Percentiles rank a stretch among this genome's conserved stretches.
These are phyloP conservation scores for Clavariopsis aquatica DNA, from an alignment of 495 filamentous ascomycete genomes.

Conservation along the genomic window DNA sequence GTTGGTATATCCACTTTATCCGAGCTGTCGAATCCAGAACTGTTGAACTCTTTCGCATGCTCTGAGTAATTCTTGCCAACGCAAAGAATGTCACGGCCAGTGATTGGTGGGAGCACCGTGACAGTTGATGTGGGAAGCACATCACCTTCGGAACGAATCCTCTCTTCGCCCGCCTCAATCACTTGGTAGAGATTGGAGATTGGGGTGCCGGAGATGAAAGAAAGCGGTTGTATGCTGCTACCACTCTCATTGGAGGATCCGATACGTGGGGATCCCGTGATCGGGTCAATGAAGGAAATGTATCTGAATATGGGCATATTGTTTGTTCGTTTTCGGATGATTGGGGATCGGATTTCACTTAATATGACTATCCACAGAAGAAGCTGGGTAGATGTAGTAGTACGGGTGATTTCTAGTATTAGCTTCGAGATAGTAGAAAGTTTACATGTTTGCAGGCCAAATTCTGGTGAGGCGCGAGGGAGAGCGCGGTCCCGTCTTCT, in stretches of 20 bases:
- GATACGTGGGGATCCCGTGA: slow-evolving; percentile 36
- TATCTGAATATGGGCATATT: background rate
- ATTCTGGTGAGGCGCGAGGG: background rate
- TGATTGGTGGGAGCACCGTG: slow-evolving; percentile 52
- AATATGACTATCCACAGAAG: no score
- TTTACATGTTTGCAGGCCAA: background rate
- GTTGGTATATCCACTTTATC: slow-evolving; percentile 52
- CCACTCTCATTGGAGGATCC: slow-evolving; percentile 51
- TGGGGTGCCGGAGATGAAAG: slow-evolving; percentile 52
- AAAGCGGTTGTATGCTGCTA: slow-evolving; percentile 51
- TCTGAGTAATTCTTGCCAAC: slow-evolving; percentile 60
- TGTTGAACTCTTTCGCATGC: slow-evolving; percentile 55
- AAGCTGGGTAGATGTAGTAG: background rate
- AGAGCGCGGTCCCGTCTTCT: background rate
- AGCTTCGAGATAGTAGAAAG: background rate
- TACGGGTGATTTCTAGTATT: background rate
- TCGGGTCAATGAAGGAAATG: background rate
- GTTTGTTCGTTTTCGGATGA: background rate
- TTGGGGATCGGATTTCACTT: no score
- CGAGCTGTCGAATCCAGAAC: slow-evolving; percentile 54
- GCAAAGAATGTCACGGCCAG: slow-evolving; percentile 54
- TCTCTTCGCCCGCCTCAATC: slow-evolving; percentile 48
- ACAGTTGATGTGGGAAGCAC: slow-evolving; percentile 46
- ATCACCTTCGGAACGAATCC: slow-evolving; percentile 42
- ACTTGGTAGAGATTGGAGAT: slow-evolving; percentile 54